Evolutionary conservation across 208 protist genomes (phyloP), one percentile per base, ranked within the genome.

Genomic region (Trypanosoma rangeli): DNA sequence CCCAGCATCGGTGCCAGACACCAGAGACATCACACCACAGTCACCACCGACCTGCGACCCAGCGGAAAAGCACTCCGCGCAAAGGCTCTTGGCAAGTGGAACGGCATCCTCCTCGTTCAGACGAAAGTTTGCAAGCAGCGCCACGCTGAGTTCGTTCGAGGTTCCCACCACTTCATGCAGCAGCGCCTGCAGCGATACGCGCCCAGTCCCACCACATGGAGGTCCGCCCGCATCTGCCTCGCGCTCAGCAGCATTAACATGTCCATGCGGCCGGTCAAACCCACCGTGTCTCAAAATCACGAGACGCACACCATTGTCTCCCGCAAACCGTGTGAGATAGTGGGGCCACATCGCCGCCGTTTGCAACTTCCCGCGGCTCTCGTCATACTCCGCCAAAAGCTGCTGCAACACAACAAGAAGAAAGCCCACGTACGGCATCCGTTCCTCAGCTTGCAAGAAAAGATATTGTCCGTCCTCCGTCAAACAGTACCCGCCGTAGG

Each of bases 391-490:
- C 24, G 31, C 9, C 22, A 50, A 12, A n/a, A 73, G 20, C 48
- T 68, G 83, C 33, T 75, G 49, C 63, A 73, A 29, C 20, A 89
- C 63, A n/a, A 88, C 72, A n/a, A 72, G 63, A 39, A 84, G 61
- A n/a, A 89, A 68, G n/a, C 83, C 88, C n/a, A 88, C 83, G 64
- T 78, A 84, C 50, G 82, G 74, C 67, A 94, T 64, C 44, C 82
- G 61, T 65, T 85, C 82, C 56, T 79, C 81, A 22, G 76, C 78
- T 44, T 76, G 39, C 63, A 90, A 75, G 57, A 86, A 72, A 22
- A 89, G 64, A 70, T 82, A 86, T 33, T 84, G 76, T 18, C 66
- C 68, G 56, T 84, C 73, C 29, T 44, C 18, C 18, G 80, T 90
- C 53, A 85, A 16, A 13, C 44, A 56, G 64, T 90, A 84, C 28